phyloP scores from a whole-genome alignment of 306 rosid species.

The Rosa chinensis region DNA sequence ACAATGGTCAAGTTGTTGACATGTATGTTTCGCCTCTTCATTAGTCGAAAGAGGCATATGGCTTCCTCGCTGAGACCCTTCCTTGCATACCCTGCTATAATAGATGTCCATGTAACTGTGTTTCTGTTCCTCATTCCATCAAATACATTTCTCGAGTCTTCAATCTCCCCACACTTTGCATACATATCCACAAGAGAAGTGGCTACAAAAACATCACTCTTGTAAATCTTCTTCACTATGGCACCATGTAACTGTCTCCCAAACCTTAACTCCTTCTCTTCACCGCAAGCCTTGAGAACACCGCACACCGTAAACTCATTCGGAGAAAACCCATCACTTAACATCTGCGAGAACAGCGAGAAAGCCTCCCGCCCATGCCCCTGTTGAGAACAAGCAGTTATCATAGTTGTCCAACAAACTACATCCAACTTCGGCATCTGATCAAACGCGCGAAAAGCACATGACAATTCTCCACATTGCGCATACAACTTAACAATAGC shows the following conservation, averaged over 20 bases:
- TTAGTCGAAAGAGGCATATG: slow-evolving; percentile 51
- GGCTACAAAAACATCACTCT: slow-evolving; percentile 74
- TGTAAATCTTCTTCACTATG: slow-evolving; percentile 59
- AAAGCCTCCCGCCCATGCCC: slow-evolving; percentile 65
- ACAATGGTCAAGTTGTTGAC: slow-evolving; percentile 64
- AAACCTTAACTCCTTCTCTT: slow-evolving; percentile 49
- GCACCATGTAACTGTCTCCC: slow-evolving; percentile 82
- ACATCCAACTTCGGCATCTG: slow-evolving; percentile 62
- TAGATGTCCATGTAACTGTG: slow-evolving; percentile 92
- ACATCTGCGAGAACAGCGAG: slow-evolving; percentile 58
- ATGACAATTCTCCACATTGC: slow-evolving; percentile 53
- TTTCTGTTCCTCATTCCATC: slow-evolving; percentile 64
- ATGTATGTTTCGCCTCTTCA: slow-evolving; percentile 58
- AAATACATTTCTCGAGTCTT: slow-evolving; percentile 62
- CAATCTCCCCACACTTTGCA: slow-evolving; percentile 78
- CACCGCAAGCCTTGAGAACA: slow-evolving; percentile 87
- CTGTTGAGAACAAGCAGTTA: slow-evolving; percentile 87
- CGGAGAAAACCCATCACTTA: slow-evolving; percentile 53
- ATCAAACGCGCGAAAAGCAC: slow-evolving; percentile 65
- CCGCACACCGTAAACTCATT: slow-evolving; percentile 80
- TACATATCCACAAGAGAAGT: slow-evolving; percentile 84
- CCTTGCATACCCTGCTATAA: slow-evolving; percentile 90
- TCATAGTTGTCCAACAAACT: slow-evolving; percentile 82
- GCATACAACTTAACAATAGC: slow-evolving; percentile 72
- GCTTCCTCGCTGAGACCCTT: slow-evolving; percentile 80